These are phyloP conservation scores for Epichloe aotearoae DNA, from an alignment of 2,329 filamentous ascomycete genomes.

Conservation along the genomic window DNA sequence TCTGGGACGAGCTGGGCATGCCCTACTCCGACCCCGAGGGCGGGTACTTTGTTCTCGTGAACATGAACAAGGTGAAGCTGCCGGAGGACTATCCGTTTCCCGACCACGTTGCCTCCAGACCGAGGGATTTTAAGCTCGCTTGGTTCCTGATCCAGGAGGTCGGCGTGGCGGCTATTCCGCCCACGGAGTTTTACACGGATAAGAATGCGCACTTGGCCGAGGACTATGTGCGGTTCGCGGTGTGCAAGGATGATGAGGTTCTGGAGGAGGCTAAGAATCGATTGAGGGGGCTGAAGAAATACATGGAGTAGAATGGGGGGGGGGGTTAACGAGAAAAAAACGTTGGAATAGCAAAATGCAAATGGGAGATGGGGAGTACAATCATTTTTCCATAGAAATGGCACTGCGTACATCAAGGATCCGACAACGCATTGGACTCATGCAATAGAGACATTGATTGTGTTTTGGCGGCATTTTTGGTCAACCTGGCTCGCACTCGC, in stretches of 20 bases:
- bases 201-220: conserved; percentile 73
- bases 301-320: conserved; percentile 31
- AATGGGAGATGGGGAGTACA: no score
- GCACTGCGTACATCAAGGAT: no score
- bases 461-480: no score
- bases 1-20: conserved; percentile 62
- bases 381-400: no score
- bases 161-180: conserved; percentile 89
- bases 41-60: conserved; percentile 93
- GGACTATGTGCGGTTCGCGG: conserved; percentile 88
- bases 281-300: conserved; percentile 59
- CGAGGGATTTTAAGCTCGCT: conserved; percentile 83
- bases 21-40: conserved; percentile 89
- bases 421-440: no score
- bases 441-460: no score
- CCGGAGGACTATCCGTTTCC: conserved; percentile 82
- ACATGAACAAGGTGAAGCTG: conserved; percentile 76
- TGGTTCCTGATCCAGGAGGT: conserved; percentile 98
- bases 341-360: no score
- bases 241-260: conserved; percentile 88
- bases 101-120: conserved; percentile 69
- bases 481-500: no score
- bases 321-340: no score
- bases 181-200: conserved; percentile 92
- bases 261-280: conserved; percentile 67